Conservation (phyloP, 306 rosid genomes). For the Gleditsia sinensis region DNA sequence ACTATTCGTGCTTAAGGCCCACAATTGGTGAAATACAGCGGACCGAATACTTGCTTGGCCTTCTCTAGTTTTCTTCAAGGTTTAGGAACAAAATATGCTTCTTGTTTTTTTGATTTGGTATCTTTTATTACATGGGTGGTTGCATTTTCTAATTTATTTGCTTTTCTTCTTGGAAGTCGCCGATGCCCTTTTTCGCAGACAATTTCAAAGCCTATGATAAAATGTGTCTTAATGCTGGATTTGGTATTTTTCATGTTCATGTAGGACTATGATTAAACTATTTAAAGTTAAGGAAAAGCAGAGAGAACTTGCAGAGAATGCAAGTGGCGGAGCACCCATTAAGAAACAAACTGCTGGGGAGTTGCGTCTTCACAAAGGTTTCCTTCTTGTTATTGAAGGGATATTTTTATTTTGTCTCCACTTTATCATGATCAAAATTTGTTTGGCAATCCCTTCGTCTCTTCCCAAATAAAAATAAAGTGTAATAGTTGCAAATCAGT, state of each 20-base stretch:
- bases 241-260: not conserved
- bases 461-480: not conserved
- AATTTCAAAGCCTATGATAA: not conserved
- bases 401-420: constrained; percentile 3
- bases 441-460: not conserved
- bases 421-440: not conserved
- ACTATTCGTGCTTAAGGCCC: not conserved
- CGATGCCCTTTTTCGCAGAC: not conserved
- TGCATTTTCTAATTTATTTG: constrained; percentile 3
- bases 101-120: not conserved
- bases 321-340: constrained; percentile 54
- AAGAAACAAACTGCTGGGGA: constrained; percentile 85
- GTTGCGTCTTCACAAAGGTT: constrained; percentile 79
- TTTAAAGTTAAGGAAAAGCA: constrained; percentile 84
- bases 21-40: not conserved
- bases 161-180: not conserved
- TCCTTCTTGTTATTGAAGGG: constrained; percentile 2
- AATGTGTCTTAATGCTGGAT: not conserved
- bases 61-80: not conserved
- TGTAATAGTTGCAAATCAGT: not conserved
- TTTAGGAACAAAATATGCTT: not conserved
- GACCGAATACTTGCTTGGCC: not conserved
- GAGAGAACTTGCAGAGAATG: constrained; percentile 72
- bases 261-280: constrained; percentile 68
- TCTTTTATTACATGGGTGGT: not conserved